phyloP scores from a whole-genome alignment of 1,284 basidiomycete species.

The Heterobasidion parviporum region DNA sequence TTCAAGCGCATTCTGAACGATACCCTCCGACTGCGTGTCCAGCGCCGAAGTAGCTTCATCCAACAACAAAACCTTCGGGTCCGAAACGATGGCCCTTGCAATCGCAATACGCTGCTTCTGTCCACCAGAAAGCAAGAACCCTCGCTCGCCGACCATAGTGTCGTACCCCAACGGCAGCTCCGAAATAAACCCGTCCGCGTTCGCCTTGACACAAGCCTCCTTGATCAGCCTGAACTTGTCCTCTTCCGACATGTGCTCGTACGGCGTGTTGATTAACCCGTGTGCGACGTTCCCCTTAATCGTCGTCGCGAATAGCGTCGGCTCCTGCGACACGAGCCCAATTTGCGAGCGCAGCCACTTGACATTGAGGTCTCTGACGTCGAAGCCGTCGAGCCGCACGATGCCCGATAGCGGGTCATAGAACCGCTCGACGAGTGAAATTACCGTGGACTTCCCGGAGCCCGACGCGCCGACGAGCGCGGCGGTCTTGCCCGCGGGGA shows the following conservation, averaged over 20 bases:
- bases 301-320: slow-evolving; percentile 78
- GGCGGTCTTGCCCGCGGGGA: slow-evolving; percentile 72
- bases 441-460: slow-evolving; percentile 79
- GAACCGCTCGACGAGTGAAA: slow-evolving; percentile 82
- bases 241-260: slow-evolving; percentile 64
- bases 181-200: slow-evolving; percentile 85
- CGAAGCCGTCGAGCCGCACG: slow-evolving; percentile 74
- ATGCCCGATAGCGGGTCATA: slow-evolving; percentile 76
- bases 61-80: slow-evolving; percentile 76
- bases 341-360: slow-evolving; percentile 89
- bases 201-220: slow-evolving; percentile 88
- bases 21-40: slow-evolving; percentile 85
- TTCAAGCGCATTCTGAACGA: slow-evolving; percentile 94
- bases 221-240: slow-evolving; percentile 76
- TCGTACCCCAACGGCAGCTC: slow-evolving; percentile 85
- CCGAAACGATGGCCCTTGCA: slow-evolving; percentile 91
- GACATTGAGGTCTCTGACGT: slow-evolving; percentile 76
- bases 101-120: slow-evolving; percentile 92
- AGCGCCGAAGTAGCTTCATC: slow-evolving; percentile 89
- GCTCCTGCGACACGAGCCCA: slow-evolving; percentile 87
- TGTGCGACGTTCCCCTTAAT: slow-evolving; percentile 80
- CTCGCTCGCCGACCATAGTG: slow-evolving; percentile 89
- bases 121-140: slow-evolving; percentile 86
- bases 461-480: slow-evolving; percentile 90
- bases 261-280: slow-evolving; percentile 78